These are phyloP conservation scores for Lichtheimia corymbifera DNA, from an alignment of 371 early-diverging fungal species.

Conservation along the genomic window DNA sequence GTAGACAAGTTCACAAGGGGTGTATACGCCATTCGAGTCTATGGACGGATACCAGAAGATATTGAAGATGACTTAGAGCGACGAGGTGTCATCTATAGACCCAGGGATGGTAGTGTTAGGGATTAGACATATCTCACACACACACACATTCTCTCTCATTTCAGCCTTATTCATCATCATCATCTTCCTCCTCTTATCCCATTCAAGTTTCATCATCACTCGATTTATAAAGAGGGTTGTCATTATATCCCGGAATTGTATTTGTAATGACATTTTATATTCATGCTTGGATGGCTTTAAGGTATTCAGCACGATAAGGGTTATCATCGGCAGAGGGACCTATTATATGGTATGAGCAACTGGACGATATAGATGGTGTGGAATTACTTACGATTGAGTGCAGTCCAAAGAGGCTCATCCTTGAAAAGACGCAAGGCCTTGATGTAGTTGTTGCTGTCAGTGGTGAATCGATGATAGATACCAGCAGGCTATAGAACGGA, in stretches of 20 bases:
- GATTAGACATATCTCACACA: conserved; percentile 4
- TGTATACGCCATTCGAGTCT: conserved; percentile 89
- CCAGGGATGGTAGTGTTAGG: conserved; percentile 76
- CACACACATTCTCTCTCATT: background rate
- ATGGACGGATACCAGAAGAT: conserved; percentile 88
- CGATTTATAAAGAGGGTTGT: too few species aligned
- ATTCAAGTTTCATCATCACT: too few species aligned
- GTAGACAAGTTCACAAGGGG: conserved; percentile 81
- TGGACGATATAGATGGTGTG: background rate
- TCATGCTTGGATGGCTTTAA: conserved; percentile 29
- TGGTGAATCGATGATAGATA: conserved; percentile 94
- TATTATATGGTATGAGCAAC: conserved; percentile 11
- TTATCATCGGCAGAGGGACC: conserved; percentile 47
- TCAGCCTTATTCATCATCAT: conserved; percentile 1
- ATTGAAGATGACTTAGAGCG: conserved; percentile 79
- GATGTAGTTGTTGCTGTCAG: conserved; percentile 84
- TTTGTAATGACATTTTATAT: background rate
- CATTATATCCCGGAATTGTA: too few species aligned
- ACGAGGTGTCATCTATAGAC: conserved; percentile 80
- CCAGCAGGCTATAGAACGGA: conserved; percentile 76
- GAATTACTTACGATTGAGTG: conserved; percentile 77
- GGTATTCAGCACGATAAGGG: conserved; percentile 35
- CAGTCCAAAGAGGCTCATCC: conserved; percentile 94
- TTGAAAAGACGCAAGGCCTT: conserved; percentile 92
- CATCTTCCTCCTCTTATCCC: background rate